phyloP scores from a whole-genome alignment of 2,329 filamentous ascomycete species.

The Epichloe typhina region DNA sequence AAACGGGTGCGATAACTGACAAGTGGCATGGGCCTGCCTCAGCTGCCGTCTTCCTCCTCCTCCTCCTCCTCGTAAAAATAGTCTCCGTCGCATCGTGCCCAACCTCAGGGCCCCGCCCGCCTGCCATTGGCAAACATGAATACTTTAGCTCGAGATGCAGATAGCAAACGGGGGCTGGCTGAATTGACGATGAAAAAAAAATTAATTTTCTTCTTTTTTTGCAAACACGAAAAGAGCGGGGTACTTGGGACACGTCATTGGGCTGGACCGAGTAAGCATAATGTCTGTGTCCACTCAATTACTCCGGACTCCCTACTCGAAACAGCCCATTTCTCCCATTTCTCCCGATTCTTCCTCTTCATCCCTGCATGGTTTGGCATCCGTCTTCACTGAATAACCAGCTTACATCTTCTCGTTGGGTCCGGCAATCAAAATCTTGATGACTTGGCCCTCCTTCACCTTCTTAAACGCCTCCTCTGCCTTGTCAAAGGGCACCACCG shows the following conservation, averaged over 20 bases:
- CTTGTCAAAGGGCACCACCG: conserved; percentile 63
- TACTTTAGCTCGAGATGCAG: background rate
- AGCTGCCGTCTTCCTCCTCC: too few relatives aligned
- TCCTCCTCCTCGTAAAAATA: too few relatives aligned
- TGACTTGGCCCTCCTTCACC: conserved; percentile 70
- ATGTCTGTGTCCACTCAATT: background rate
- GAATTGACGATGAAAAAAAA: too few relatives aligned
- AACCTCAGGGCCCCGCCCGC: too few relatives aligned
- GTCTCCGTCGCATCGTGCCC: too few relatives aligned
- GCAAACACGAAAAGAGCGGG: too few relatives aligned
- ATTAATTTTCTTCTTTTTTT: too few relatives aligned
- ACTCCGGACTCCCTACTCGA: background rate
- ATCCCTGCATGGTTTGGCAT: background rate
- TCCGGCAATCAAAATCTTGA: conserved; percentile 55
- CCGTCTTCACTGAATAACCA: background rate
- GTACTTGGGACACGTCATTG: too few relatives aligned
- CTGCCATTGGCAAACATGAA: background rate
- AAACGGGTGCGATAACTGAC: too few relatives aligned
- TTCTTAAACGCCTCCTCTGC: conserved; percentile 80
- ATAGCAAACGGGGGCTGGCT: too few relatives aligned
- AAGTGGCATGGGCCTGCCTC: too few relatives aligned
- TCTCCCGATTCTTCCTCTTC: conserved; percentile 9
- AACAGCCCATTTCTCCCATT: background rate
- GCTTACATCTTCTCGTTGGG: conserved; percentile 39
- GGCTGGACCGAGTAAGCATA: too few relatives aligned